Evolutionary conservation across 495 filamentous ascomycete genomes (phyloP), one percentile per base, ranked within the genome.

Genomic region (Aspergillus bridgeri): DNA sequence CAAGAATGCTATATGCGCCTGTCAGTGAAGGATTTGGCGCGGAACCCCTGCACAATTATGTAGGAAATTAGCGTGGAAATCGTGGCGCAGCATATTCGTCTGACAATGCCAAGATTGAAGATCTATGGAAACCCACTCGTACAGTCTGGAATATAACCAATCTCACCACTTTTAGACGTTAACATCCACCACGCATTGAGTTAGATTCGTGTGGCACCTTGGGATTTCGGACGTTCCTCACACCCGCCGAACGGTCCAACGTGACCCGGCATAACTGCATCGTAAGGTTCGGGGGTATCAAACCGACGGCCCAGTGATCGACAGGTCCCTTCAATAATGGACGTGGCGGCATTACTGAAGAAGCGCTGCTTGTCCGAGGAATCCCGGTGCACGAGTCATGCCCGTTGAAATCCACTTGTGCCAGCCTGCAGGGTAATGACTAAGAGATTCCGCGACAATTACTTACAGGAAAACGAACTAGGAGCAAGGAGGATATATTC

Each of bases 41-140:
- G 0, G 15, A 6, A 21, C 22, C 50, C 17, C 33, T 42, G 50
- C 33, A 22, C 50, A 11, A 46, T 25, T 5, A 18, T 8, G 9
- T 23, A 17, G 21, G n/a, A n/a, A n/a, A n/a, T 29, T 48, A 56
- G 53, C 42, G 53, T 23, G 23, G 33, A 44, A 25, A 48, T 48
- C 53, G 44, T 48, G 53, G 53, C 44, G 53, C 53, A 56, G 53
- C 53, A 56, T 19, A 5, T 33, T 56, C 23, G 53, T 56, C 53
- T 44, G 53, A 48, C 53, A 56, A 23, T 56, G 53, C 53, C 53
- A 56, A 56, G 53, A 47, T 23, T 18, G 22, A 42, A 42, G 27
- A 20, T 21, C 49, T 33, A 20, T 20, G 49, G 49, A 48, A 22
- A 23, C 13, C 6, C 6, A 42, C 50, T 13, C 2, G 33, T 38